Evolutionary conservation across 1,284 basidiomycete species (phyloP).

Genomic region (Albatrellus sp.): DNA sequence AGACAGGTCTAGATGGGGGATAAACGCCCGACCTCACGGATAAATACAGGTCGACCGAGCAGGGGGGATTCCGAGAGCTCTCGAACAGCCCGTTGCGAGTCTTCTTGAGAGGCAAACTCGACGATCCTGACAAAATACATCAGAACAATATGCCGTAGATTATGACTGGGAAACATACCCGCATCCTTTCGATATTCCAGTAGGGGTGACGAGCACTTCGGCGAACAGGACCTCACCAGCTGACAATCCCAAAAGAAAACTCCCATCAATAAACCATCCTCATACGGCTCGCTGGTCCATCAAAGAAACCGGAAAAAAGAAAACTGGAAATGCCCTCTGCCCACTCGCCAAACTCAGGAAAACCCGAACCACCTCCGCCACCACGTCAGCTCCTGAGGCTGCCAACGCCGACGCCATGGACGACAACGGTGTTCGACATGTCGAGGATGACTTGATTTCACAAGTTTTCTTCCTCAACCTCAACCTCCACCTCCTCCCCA

Average conservation of each 20-base stretch:
- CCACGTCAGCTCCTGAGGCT: neutral
- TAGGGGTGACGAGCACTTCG: slow-evolving; percentile 94
- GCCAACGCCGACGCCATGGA: neutral
- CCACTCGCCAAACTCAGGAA: slow-evolving; percentile 1
- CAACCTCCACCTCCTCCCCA: slow-evolving; percentile 1
- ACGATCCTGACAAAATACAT: slow-evolving; percentile 56
- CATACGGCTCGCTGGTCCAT: slow-evolving; percentile 55
- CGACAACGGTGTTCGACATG: slow-evolving; percentile 1
- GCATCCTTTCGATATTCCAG: slow-evolving; percentile 95
- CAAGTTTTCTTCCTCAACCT: neutral
- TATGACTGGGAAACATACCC: slow-evolving; percentile 50
- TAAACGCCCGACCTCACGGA: slow-evolving; percentile 66
- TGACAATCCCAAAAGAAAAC: slow-evolving; percentile 74
- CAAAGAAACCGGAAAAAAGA: slow-evolving; percentile 34
- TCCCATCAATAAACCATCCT: slow-evolving; percentile 70
- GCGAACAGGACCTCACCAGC: slow-evolving; percentile 97
- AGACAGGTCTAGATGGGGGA: too few species aligned
- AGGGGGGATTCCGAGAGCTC: slow-evolving; percentile 83
- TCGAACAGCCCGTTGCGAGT: slow-evolving; percentile 74
- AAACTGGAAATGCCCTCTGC: slow-evolving; percentile 23
- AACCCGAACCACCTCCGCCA: neutral
- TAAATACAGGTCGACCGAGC: slow-evolving; percentile 88
- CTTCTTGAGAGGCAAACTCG: slow-evolving; percentile 78
- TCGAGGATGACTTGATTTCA: slow-evolving; percentile 1
- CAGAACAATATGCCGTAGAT: slow-evolving; percentile 1